Percentiles rank a stretch among this genome's conserved stretches.
phyloP scores from a whole-genome alignment of 495 filamentous ascomycete species.

The Aspergillus kassunensis region DNA sequence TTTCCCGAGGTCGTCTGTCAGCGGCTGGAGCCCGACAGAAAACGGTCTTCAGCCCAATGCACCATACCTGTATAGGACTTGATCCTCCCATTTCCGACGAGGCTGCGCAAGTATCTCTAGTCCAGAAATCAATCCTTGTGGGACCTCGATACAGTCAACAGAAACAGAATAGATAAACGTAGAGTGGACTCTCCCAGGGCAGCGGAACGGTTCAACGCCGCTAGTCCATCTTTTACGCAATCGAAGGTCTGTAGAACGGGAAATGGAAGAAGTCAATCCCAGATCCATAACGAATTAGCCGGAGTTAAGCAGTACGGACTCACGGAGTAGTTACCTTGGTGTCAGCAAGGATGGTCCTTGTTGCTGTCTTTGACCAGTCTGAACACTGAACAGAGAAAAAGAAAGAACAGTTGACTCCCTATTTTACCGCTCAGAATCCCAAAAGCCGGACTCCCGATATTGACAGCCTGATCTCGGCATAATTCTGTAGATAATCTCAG shows the following conservation, averaged over 20 bases:
- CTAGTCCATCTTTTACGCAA: conserved; percentile 20
- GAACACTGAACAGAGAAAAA: too few species aligned
- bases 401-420: too few species aligned
- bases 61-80: neutral
- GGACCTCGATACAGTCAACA: too few species aligned
- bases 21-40: conserved; percentile 25
- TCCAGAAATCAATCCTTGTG: neutral
- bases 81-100: neutral
- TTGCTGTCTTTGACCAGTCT: neutral
- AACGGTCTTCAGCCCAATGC: conserved; percentile 20
- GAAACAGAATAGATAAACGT: neutral
- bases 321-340: too few species aligned
- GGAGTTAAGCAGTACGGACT: too few species aligned
- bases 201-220: conserved; percentile 19
- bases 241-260: conserved; percentile 26
- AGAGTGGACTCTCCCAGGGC: too few species aligned
- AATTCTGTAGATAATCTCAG: too few species aligned
- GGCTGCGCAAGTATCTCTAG: neutral
- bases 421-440: too few species aligned
- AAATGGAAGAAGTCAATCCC: conserved; percentile 28
- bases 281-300: too few species aligned
- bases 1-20: conserved; percentile 5
- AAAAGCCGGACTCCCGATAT: too few species aligned
- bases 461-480: too few species aligned
- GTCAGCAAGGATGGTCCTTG: neutral